These are phyloP conservation scores for Eucalyptus shirleyi DNA, from an alignment of 345 rosid species.

Conservation along the genomic window DNA sequence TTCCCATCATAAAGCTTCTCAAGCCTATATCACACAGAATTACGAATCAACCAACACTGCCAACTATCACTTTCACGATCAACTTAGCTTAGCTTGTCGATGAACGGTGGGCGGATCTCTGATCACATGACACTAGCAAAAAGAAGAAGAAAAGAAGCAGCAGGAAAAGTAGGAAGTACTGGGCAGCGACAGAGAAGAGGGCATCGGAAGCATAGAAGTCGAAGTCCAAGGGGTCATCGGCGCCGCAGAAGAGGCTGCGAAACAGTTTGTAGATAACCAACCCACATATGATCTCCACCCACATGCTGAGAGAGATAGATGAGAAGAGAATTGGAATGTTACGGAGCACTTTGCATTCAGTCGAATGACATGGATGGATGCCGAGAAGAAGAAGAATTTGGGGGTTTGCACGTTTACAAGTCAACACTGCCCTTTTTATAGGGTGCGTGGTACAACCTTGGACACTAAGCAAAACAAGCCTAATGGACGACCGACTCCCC, in stretches of 20 bases:
- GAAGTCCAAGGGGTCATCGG: constrained; percentile 39
- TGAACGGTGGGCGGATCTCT: background rate
- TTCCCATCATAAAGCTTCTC: constrained; percentile 85
- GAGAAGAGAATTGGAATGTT: background rate
- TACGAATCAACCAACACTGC: background rate
- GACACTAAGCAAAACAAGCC: background rate
- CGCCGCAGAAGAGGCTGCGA: constrained; percentile 34
- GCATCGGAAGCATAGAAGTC: constrained; percentile 51
- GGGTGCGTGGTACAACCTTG: background rate
- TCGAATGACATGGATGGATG: background rate
- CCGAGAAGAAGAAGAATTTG: background rate
- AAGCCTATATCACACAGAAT: constrained; percentile 19
- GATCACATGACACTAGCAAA: background rate
- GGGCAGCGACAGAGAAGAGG: constrained; percentile 56
- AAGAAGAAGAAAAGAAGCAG: background rate
- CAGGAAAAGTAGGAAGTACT: constrained; percentile 8
- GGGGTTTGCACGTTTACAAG: background rate
- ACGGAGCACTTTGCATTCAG: background rate
- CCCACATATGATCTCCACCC: constrained; percentile 73
- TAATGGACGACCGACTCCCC: background rate
- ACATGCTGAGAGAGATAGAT: constrained; percentile 19
- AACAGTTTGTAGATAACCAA: constrained; percentile 41
- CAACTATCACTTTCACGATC: background rate
- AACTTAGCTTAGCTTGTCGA: background rate
- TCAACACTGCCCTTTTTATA: background rate